Percentiles rank a stretch among this genome's conserved stretches.
These are phyloP conservation scores for Amphichorda felina DNA, from an alignment of 2,329 filamentous ascomycete genomes.

Conservation along the genomic window DNA sequence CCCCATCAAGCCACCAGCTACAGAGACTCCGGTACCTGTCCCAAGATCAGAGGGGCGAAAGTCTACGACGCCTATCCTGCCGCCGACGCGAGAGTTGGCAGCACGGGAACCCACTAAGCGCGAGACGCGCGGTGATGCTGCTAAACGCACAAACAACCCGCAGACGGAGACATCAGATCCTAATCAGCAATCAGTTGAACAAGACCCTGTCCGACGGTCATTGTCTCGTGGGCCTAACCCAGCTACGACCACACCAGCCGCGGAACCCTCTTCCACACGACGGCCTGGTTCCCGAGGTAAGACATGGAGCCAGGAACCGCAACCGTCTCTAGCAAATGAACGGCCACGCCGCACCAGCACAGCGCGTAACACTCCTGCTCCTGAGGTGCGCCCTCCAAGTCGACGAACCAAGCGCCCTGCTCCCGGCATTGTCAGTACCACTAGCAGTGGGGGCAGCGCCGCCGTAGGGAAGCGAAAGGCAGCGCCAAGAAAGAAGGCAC, in stretches of 20 bases:
- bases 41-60: conserved; percentile 19
- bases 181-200: conserved; percentile 5
- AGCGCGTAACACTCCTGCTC: conserved; percentile 43
- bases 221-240: conserved; percentile 19
- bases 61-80: conserved; percentile 18
- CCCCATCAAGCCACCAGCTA: conserved; percentile 17
- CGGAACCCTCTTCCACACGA: conserved; percentile 23
- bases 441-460: conserved; percentile 47
- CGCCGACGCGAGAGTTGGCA: conserved; percentile 14
- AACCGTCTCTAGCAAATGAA: conserved; percentile 35
- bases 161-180: conserved; percentile 8
- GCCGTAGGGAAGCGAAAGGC: conserved; percentile 63
- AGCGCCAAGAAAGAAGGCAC: conserved; percentile 53
- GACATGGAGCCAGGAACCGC: conserved; percentile 37
- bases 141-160: conserved; percentile 20
- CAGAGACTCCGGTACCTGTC: conserved; percentile 24
- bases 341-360: conserved; percentile 44
- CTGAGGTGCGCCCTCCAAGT: conserved; percentile 32
- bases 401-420: conserved; percentile 59
- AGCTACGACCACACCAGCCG: conserved; percentile 17
- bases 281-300: conserved; percentile 42
- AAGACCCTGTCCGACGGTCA: conserved; percentile 13
- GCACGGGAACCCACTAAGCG: conserved; percentile 21
- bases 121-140: conserved; percentile 31
- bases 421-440: conserved; percentile 57